Conservation (phyloP, 2,329 filamentous ascomycete species). For the Alternaria infectoria region DNA sequence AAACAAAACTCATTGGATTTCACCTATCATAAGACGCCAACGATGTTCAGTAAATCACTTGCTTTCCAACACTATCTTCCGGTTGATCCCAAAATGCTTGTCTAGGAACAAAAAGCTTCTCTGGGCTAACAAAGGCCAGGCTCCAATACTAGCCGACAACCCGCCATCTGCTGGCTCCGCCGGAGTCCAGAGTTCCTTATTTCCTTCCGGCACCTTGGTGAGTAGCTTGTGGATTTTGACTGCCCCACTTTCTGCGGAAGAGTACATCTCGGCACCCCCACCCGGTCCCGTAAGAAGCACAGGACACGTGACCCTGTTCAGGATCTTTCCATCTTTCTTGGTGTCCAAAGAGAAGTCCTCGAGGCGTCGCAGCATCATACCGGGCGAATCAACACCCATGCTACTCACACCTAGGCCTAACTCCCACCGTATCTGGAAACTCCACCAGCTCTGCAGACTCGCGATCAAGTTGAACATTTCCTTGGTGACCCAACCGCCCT, state of each 20-base stretch:
- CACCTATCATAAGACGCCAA: not conserved
- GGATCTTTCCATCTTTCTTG: not conserved
- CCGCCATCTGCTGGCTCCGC: not conserved
- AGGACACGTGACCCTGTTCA: not conserved
- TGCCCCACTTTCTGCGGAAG: not conserved
- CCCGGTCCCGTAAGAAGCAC: not conserved
- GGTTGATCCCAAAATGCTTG: not conserved
- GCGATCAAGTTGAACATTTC: not conserved
- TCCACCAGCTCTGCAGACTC: not conserved
- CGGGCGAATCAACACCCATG: not conserved
- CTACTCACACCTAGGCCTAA: not conserved
- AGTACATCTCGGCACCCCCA: not conserved
- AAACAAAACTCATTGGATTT: not conserved
- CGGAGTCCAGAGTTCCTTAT: not conserved
- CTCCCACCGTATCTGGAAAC: not conserved
- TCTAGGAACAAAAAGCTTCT: not conserved
- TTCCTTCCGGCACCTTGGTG: not conserved
- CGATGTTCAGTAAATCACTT: not conserved
- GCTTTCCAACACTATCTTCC: not conserved
- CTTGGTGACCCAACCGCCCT: conserved; percentile 5
- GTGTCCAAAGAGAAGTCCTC: not conserved
- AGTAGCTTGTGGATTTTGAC: not conserved
- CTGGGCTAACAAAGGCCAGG: not conserved
- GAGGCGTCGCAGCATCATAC: not conserved
- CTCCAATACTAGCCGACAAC: not conserved